Base-by-base conservation (phyloP, 2,329 filamentous ascomycete genomes). In the Epichloe elymi region DNA sequence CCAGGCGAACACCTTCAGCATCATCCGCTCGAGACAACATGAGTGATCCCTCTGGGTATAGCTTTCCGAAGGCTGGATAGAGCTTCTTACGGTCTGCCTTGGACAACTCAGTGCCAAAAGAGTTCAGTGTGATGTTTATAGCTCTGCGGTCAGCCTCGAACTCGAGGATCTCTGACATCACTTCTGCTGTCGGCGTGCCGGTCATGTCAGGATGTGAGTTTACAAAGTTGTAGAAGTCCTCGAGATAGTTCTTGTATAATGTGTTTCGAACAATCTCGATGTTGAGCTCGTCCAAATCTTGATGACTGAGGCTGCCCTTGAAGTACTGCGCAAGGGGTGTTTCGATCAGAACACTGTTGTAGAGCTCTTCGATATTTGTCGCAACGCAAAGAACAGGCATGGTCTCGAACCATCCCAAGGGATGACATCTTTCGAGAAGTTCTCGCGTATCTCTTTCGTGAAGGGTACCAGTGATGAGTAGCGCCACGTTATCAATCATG, bases 261-360 rank as follows among this genome's bases (percentile, higher is more conserved):
- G 90, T 98, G 71, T 98, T 98, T 57, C 94, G 85, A 53, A 98
- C 87, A 68, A 98, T 98, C 72, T 98, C 93, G 61, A 98, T 98
- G 73, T 98, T 98, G 63, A 98, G 76, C 74, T 98, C 94, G 70
- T 98, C 93, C 47, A 98, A 78, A 66, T 98, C 93, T 67, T 96
- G 89, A 68, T 96, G 90, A 71, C 86, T 94, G 54, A 98, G 77
- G 59, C 86, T 95, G 60, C 89, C 88, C 73, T 98, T 97, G 80
- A 98, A 98, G 72, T 95, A 98, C 8, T 88, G 84, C 14, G 93
- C 93, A 46, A 98, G 76, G 4, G 93, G 93, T 3, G 93, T 98
- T 73, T 98, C 93, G 59, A 98, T 90, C 58, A 98, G 74, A 17
- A 98, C 93, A 44, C 87, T 94, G 74, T 97, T 98, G 77, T 98